Percentiles rank a stretch among this genome's conserved stretches.
These are phyloP conservation scores for Melampsora abietis-canadensis DNA, from an alignment of 1,284 basidiomycete species.

Conservation along the genomic window DNA sequence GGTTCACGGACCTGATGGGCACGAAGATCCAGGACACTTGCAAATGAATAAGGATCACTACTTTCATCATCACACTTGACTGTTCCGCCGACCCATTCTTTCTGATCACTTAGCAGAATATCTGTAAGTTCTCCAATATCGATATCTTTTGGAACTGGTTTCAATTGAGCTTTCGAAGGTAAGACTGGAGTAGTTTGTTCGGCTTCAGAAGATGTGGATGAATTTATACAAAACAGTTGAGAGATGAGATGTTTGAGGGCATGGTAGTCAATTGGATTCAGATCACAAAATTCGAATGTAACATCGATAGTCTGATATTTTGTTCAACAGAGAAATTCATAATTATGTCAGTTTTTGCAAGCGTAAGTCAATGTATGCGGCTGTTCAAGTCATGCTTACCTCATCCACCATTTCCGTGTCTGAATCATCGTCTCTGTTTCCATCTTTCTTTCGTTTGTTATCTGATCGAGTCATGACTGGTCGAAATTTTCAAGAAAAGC, in stretches of 20 bases:
- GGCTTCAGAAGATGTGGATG: neutral
- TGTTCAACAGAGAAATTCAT: neutral
- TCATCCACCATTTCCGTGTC: conserved; percentile 13
- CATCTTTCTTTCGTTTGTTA: conserved; percentile 5
- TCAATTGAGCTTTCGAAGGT: conserved; percentile 24
- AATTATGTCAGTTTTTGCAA: neutral
- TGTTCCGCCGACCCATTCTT: conserved; percentile 41
- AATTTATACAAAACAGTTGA: conserved; percentile 23
- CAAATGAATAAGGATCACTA: conserved; percentile 41
- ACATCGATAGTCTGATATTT: conserved; percentile 25
- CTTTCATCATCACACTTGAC: conserved; percentile 40
- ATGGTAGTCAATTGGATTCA: conserved; percentile 36
- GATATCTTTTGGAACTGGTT: conserved; percentile 26
- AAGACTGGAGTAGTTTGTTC: neutral
- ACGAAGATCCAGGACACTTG: conserved; percentile 35
- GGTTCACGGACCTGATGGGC: conserved; percentile 26
- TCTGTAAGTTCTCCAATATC: conserved; percentile 26
- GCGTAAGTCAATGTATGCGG: neutral
- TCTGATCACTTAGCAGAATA: conserved; percentile 31
- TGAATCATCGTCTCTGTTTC: conserved; percentile 1
- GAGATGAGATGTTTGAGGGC: conserved; percentile 37
- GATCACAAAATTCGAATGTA: conserved; percentile 38
- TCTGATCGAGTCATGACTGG: neutral
- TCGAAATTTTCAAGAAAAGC: neutral
- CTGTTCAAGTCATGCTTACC: neutral